Base-by-base conservation (phyloP, 1,284 basidiomycete genomes). In the Rhodotorula sp. region DNA sequence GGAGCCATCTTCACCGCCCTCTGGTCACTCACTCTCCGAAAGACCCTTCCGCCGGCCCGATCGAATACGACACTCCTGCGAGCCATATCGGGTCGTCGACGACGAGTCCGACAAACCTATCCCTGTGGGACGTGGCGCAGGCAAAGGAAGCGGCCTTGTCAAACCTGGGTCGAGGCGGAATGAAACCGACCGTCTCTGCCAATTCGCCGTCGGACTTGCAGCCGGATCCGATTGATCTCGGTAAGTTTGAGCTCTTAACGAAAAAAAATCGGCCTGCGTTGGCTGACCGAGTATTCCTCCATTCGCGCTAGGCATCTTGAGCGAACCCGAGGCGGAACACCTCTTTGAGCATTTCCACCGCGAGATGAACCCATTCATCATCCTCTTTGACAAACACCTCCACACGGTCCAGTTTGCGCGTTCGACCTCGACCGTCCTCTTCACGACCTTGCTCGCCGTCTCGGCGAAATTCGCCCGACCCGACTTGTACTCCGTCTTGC, bases 381-480 rank as follows among this genome's bases (percentile, higher is more conserved):
- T 62, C 57, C 52, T 73, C n/a, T 64, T 70, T 29, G 68, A 70
- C 51, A 39, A 51, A 14, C 52, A 57, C 52, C 70, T 92, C 49
- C 91, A 92, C 80, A 87, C 90, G 0, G 85, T 88, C 64, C 76
- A 83, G 52, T 91, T 91, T 79, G 87, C 91, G 76, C 90, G 92
- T 76, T 84, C 85, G 39, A 87, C 86, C 72, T 90, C 87, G 65
- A 89, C 89, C 0, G 89, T 93, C 79, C 84, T 93, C 64, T 93
- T 92, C 81, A 90, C 91, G 10, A 87, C 88, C 47, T 85, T 93
- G 69, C 84, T 93, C 78, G 90, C 91, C 86, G 90, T 89, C 29
- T 89, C 89, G 26, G 89, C 88, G 83, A 92, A 93, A 81, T 93
- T 93, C 78, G 92, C 90, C 83, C 86, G 86, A 67, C 86, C 89